Percentiles rank a stretch among this genome's conserved stretches.
Conservation (phyloP, 139 green algal species). For the Mychonastes homosphaera region DNA sequence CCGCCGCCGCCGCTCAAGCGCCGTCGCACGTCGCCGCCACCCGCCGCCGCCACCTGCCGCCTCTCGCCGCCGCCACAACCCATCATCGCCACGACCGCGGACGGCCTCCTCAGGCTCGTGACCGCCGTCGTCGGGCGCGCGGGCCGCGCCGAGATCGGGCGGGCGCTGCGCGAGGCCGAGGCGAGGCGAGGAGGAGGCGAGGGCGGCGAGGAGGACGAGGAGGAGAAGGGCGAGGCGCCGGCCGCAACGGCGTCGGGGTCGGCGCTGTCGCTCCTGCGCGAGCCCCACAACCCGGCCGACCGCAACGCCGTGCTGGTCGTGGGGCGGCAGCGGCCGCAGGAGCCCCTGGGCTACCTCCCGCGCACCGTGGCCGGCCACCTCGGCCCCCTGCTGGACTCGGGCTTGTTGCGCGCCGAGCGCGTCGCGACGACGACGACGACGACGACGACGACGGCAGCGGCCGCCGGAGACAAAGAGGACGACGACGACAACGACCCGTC, state of each 20-base stretch:
- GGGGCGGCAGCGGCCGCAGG: background rate
- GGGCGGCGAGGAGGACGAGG: conserved; percentile 9
- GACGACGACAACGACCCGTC: background rate
- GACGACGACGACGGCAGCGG: background rate
- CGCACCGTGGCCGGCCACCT: conserved; percentile 27
- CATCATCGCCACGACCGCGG: background rate
- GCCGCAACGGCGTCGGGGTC: background rate
- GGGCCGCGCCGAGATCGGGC: background rate
- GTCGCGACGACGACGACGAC: conserved; percentile 20
- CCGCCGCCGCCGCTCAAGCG: background rate
- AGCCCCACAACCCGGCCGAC: conserved; percentile 21
- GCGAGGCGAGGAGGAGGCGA: background rate
- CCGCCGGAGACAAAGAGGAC: background rate
- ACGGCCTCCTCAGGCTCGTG: background rate
- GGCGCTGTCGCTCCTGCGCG: conserved; percentile 5
- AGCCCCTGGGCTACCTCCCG: conserved; percentile 39
- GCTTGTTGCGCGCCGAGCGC: conserved; percentile 3
- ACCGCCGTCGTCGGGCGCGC: background rate
- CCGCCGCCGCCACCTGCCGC: background rate
- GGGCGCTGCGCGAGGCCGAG: background rate
- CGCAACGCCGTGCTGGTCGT: conserved; percentile 28
- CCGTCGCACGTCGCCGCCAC: background rate
- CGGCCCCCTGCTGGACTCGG: conserved; percentile 23
- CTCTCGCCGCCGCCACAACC: background rate
- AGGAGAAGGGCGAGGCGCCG: conserved; percentile 1